Base-by-base conservation (phyloP, 441 rosid species). In the Brassica balearica region DNA sequence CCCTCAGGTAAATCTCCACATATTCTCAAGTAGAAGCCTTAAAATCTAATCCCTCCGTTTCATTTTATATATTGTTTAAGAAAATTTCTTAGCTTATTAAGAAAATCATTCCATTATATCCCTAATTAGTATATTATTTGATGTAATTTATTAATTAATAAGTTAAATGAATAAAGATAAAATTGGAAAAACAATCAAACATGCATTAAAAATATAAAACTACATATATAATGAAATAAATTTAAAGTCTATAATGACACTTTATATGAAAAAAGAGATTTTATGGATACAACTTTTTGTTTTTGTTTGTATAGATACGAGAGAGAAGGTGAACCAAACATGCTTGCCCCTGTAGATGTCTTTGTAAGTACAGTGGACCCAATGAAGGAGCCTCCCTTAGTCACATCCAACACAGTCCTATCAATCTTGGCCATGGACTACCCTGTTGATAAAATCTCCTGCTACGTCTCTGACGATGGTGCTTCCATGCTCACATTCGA, bases 281-380 rank as follows among this genome's bases (percentile, higher is more conserved):
- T 29, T 29, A 29, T 29, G 20, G 53, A 65, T 58, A 29, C 38
- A 55, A 4, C 20, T 0, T 9, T 1, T 38, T 34, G 43, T 36
- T 36, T 36, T 36, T 74, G 29, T 65, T 8, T 46, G 63, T 78
- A 75, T 29, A 94, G 97, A 73, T 93, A 86, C 46, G 98, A 95
- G 84, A 72, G 82, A 72, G 99, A 93, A 87, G 97, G 97, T 27
- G 96, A 95, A 81, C 95, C 97, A 7, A 88, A 88, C 38, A 32
- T 87, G 96, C 94, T 93, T 58, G 85, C 90, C 27, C 89, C 94
- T 1, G 96, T 84, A 3, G 99, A 95, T 82, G 80, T 95, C 75
- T 93, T 93, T 76, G 99, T 93, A 75, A 93, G 97, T 87, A 94
- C 97, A 0, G 96, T 95, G 81, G 99, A 95, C 83, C 96, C 99